Evolutionary conservation across 352 stramenopile genomes (phyloP).

Genomic region (Bremia lactucae): DNA sequence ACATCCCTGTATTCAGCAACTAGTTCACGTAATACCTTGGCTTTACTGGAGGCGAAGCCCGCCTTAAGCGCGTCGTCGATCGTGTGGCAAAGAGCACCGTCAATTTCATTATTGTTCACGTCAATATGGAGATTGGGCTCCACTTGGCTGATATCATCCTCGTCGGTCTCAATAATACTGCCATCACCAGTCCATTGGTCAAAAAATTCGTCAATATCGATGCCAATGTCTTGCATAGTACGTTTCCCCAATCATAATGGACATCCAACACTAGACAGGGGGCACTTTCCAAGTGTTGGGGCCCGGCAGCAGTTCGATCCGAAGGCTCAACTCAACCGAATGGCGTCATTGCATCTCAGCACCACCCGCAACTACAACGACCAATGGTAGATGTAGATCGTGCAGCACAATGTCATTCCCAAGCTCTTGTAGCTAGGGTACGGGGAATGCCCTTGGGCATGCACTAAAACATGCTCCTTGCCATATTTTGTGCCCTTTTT

Average conservation of each 20-base stretch:
- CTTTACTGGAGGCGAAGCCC: too few species aligned
- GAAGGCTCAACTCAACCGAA: not conserved
- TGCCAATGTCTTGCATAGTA: slow-evolving; percentile 2
- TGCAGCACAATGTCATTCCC: not conserved
- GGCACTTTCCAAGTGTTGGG: not conserved
- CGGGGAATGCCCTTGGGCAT: too few species aligned
- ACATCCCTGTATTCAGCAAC: too few species aligned
- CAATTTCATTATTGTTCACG: too few species aligned
- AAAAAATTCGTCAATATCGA: not conserved
- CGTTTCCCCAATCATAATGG: not conserved
- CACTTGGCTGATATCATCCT: not conserved
- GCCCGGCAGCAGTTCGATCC: too few species aligned
- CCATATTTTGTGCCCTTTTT: too few species aligned
- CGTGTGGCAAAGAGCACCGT: too few species aligned
- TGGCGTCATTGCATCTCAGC: not conserved
- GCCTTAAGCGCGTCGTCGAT: too few species aligned
- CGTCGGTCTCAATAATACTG: not conserved
- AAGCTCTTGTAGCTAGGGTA: not conserved
- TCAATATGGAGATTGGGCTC: not conserved
- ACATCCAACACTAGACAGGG: not conserved
- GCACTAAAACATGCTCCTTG: too few species aligned
- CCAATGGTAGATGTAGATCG: not conserved
- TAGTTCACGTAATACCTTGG: too few species aligned
- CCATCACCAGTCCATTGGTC: not conserved
- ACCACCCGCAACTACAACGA: not conserved